Base-by-base conservation (phyloP, 345 rosid species). In the Clausena lansium region DNA sequence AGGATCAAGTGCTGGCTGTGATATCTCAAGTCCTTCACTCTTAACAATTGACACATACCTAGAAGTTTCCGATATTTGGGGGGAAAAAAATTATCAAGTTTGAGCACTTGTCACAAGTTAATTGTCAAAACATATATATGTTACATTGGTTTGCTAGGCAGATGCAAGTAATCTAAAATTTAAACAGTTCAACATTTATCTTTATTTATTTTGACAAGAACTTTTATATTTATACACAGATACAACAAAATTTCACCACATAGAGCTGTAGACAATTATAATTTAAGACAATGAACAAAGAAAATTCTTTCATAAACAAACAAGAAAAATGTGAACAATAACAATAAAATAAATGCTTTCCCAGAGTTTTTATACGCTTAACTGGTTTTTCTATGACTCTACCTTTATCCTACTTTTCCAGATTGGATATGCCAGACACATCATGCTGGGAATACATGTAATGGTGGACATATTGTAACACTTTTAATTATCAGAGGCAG, bases 1-100 rank as follows among this genome's bases (percentile, higher is more conserved):
- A 41, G 76, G 60, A 81, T 89, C 95, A 67, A 91, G 90, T 35
- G 90, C 93, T 39, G 93, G 93, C 77, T 88, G 95, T 36, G 95
- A 91, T 85, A 91, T 88, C 81, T 91, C 89, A 58, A 91, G 92
- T 68, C 89, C 88, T 83, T 89, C 89, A 24, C 54, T 80, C 75
- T 84, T 70, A 41, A 89, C 75, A 62, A 91, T 89, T 58, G 90
- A 76, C 58, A 91, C 11, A 67, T 89, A 91, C 83, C 93, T 91
- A 60, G 59, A 78, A 30, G 22, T 45, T 71, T 32, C 24, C n/a
- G 69, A 60, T n/a, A 61, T 59, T 17, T 45, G 50, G 24, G 38
- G 17, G 52, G 59, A 38, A 28, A 2, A 9, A 59, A 25, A 9
- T 52, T 11, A 19, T 69, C 72, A 78, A 4, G 7, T 66, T 72